Conservation (phyloP, 139 green algal genomes). For the Chlamydomonas schloesseri region DNA sequence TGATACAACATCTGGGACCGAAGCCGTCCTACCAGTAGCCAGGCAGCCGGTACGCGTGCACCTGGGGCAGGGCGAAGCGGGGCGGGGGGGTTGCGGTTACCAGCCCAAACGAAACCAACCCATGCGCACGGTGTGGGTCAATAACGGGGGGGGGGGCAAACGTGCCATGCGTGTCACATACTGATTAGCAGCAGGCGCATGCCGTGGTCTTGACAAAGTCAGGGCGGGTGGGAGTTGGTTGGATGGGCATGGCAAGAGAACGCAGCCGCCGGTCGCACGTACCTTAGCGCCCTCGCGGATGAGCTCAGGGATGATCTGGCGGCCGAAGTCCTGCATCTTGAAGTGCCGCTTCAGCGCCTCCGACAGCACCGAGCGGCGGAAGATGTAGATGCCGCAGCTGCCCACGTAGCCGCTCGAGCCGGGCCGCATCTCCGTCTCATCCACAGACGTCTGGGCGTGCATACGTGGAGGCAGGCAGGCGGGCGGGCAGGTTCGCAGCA, state of each 20-base stretch:
- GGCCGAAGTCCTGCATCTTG: constrained; percentile 84
- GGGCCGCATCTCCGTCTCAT: background rate
- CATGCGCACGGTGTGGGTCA: no score
- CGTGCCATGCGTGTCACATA: no score
- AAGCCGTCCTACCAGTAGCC: constrained; percentile 85
- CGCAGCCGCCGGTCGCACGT: background rate
- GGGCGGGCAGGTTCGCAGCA: no score
- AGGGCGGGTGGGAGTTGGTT: no score
- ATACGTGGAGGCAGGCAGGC: background rate
- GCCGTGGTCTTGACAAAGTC: no score
- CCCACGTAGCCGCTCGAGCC: constrained; percentile 5
- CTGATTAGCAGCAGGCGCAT: background rate
- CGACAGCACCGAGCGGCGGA: constrained; percentile 52
- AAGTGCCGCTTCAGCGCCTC: constrained; percentile 63
- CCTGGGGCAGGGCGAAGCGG: constrained; percentile 48
- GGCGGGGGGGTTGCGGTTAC: background rate
- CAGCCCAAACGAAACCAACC: no score
- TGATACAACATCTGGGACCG: no score
- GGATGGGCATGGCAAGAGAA: no score
- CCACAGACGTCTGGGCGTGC: background rate
- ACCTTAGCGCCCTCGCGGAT: constrained; percentile 73
- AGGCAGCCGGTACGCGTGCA: constrained; percentile 83
- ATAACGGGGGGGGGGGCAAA: no score
- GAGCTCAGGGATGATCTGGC: constrained; percentile 81
- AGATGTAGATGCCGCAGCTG: constrained; percentile 50